Base-by-base conservation (phyloP, 192 early-diverging fungal species). In the Pilaira anomala region DNA sequence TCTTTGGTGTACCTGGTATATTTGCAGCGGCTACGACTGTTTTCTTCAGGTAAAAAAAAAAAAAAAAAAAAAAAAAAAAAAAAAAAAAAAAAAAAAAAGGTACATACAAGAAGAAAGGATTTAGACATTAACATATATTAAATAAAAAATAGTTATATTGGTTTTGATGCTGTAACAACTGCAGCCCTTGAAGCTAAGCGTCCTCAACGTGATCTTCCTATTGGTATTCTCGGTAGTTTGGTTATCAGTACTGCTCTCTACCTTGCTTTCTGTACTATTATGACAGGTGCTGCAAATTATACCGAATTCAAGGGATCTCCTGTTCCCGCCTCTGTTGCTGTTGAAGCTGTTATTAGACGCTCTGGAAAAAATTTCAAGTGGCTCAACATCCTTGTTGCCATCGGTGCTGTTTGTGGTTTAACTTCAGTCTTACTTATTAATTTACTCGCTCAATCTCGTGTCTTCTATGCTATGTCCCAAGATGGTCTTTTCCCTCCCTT, bases 81-180 rank as follows among this genome's bases (percentile, higher is more conserved):
- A 33, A 33, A 7, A 33, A 33, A 33, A 33, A 7, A 33, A 33
- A 33, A 33, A 33, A 33, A 7, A 9, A 9, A 36, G 7, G 33
- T 36, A 36, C 11, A 36, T 36, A 36, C 33, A 9, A 9, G 11
- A 9, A 36, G 33, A 9, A 9, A n/a, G n/a, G n/a, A n/a, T n/a
- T n/a, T n/a, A n/a, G n/a, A n/a, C n/a, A n/a, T n/a, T n/a, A n/a
- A n/a, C n/a, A n/a, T n/a, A n/a, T n/a, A n/a, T n/a, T n/a, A n/a
- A n/a, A 36, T 36, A 9, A 36, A 74, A 28, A 21, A 53, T 18
- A 65, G 87, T 14, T 94, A 93, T 67, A 89, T 94, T 72, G 93
- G 94, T 7, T 94, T 94, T 73, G 94, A 96, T 73, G 82, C 88
- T 1, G 88, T 94, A 13, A 87, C 92, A 0, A 96, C 94, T 1